phyloP scores from a whole-genome alignment of 2,329 filamentous ascomycete genomes.

The Colletotrichum orchidophilum region DNA sequence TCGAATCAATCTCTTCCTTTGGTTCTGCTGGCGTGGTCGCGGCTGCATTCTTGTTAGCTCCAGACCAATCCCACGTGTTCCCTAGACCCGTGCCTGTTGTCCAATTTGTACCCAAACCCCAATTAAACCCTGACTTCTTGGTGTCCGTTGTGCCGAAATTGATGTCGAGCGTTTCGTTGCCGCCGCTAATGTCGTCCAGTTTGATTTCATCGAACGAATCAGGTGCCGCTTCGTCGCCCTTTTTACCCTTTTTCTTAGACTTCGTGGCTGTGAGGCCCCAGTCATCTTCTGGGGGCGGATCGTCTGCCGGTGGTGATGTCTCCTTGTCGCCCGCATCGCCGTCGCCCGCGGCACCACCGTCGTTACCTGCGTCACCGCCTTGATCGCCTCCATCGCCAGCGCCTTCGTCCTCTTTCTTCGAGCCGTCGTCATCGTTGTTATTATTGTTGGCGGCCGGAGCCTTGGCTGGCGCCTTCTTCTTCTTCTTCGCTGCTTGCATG shows the following conservation, averaged over 20 bases:
- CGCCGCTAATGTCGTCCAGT: conserved; percentile 61
- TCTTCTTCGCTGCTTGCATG: conserved; percentile 64
- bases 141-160: conserved; percentile 59
- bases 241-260: conserved; percentile 64
- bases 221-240: conserved; percentile 47
- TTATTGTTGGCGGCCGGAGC: conserved; percentile 47
- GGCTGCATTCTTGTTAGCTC: conserved; percentile 43
- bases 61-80: conserved; percentile 54
- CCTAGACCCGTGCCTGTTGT: conserved; percentile 50
- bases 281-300: conserved; percentile 57
- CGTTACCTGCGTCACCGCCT: conserved; percentile 36
- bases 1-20: conserved; percentile 54
- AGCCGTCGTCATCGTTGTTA: conserved; percentile 57
- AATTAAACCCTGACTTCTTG: conserved; percentile 57
- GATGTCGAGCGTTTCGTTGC: conserved; percentile 62
- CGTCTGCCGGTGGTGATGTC: conserved; percentile 40
- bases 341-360: conserved; percentile 38
- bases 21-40: conserved; percentile 47
- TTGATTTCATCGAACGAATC: conserved; percentile 74
- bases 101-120: conserved; percentile 69
- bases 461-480: conserved; percentile 60
- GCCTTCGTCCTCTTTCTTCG: conserved; percentile 45
- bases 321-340: conserved; percentile 38
- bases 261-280: conserved; percentile 62
- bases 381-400: conserved; percentile 43